Base-by-base conservation (phyloP, 2,329 filamentous ascomycete genomes). In the Fusarium pseudograminearum region DNA sequence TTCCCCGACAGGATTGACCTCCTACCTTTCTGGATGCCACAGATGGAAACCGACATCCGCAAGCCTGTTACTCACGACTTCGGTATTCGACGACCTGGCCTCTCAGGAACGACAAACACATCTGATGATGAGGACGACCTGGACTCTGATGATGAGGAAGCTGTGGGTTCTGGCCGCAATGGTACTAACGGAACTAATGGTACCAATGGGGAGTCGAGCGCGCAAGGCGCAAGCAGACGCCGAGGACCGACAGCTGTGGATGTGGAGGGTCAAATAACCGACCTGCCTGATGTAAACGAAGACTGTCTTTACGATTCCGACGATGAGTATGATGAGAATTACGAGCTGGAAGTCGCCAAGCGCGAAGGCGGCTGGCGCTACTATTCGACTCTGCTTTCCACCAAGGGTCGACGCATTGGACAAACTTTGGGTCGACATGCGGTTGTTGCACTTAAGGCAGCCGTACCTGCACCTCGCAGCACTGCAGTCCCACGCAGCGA, bases 31-130 rank as follows among this genome's bases (percentile, higher is more conserved):
- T 99, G 96, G 96, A 93, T 95, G 85, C 96, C 96, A 2, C 96
- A 99, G 81, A 99, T 99, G 96, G 91, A 97, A 72, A 90, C 97
- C 26, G 96, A 99, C 76, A 99, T 99, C 74, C 92, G 94, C 72
- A 99, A 99, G 81, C 94, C 96, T 2, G 88, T 90, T 31, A 93
- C 89, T 6, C 93, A 96, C 75, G 89, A 91, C 72, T 98, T 98
- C 77, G 96, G 96, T 57, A 98, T 99, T 73, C 91, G 93, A 75
- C 87, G 95, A 34, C 90, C 92, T 1, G 89, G 89, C 9, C 87
- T 92, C 22, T 93, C 91, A 56, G 89, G 90, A 34, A 92, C 90
- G 38, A 89, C 92, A 24, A 94, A 93, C 1, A 94, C 91, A 18
- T 93, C 92, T 20, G 91, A 93, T 53, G 87, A 92, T 50, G 90